Percentiles rank a stretch among this genome's conserved stretches.
Conservation (phyloP, 352 stramenopile species). For the Hyphochytrium catenoides region DNA sequence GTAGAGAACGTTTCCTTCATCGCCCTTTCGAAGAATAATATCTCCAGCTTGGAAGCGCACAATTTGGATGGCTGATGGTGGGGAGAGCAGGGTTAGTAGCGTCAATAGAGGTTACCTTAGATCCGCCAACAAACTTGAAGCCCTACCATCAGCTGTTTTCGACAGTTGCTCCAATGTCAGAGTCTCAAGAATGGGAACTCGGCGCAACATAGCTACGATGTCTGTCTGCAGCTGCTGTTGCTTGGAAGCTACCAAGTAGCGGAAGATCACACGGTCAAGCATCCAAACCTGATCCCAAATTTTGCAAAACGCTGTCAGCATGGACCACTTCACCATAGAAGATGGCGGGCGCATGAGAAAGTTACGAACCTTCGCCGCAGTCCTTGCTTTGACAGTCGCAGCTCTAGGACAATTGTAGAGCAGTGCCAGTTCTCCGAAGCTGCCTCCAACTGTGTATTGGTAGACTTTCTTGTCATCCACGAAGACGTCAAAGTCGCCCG, state of each 20-base stretch:
- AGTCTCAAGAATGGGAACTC: constrained; percentile 16
- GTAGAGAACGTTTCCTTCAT: constrained; percentile 48
- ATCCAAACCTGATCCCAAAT: constrained; percentile 58
- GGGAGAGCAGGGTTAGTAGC: not conserved
- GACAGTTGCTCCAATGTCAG: constrained; percentile 19
- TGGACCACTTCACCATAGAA: too few relatives aligned
- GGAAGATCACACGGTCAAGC: constrained; percentile 58
- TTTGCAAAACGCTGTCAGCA: constrained; percentile 21
- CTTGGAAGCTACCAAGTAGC: constrained; percentile 46
- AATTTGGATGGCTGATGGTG: constrained; percentile 30
- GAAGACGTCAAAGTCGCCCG: constrained; percentile 55
- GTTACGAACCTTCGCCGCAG: too few relatives aligned
- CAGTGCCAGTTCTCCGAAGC: constrained; percentile 88
- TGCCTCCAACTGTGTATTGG: constrained; percentile 34
- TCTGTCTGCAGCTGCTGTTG: constrained; percentile 12
- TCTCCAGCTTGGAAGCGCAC: constrained; percentile 34
- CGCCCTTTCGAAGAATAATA: constrained; percentile 53
- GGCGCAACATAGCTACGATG: constrained; percentile 13
- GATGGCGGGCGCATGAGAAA: too few relatives aligned
- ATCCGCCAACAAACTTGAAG: constrained; percentile 1
- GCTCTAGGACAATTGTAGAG: constrained; percentile 87
- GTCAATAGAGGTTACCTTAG: not conserved
- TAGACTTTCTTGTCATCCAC: constrained; percentile 52
- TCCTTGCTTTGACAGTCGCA: constrained; percentile 53
- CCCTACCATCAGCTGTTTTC: too few relatives aligned